Percentiles rank a stretch among this genome's conserved stretches.
These are phyloP conservation scores for Penicillium sp. DNA, from an alignment of 2,329 filamentous ascomycete species.

Conservation along the genomic window DNA sequence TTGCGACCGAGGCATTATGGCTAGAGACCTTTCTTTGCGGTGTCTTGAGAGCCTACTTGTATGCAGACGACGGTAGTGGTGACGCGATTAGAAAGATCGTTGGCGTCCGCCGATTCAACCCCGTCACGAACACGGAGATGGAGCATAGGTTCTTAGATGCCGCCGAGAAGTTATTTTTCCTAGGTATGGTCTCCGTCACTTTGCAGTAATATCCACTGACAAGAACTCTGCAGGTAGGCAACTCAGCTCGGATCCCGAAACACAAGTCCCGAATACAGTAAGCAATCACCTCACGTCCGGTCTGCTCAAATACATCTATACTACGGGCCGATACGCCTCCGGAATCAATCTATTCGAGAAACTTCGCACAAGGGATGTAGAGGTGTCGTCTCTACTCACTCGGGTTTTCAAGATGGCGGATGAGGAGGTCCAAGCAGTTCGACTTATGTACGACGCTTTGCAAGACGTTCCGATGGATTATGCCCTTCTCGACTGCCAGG, in stretches of 20 bases:
- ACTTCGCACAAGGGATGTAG: conserved; percentile 83
- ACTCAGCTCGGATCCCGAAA: conserved; percentile 92
- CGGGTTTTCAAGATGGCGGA: conserved; percentile 93
- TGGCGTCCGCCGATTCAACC: conserved; percentile 96
- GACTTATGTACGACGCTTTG: conserved; percentile 83
- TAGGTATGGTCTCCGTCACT: conserved; percentile 60
- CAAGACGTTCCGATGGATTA: conserved; percentile 97
- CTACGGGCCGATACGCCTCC: conserved; percentile 90
- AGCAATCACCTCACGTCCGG: conserved; percentile 96
- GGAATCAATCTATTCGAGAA: conserved; percentile 99
- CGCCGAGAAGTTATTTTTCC: conserved; percentile 93
- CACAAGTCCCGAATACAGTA: conserved; percentile 95
- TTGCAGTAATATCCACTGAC: conserved; percentile 24
- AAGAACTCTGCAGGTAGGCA: conserved; percentile 72
- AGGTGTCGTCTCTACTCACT: conserved; percentile 90
- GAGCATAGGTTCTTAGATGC: conserved; percentile 96
- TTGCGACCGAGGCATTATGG: conserved; percentile 93
- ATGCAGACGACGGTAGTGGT: conserved; percentile 92
- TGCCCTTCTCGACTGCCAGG: conserved; percentile 91
- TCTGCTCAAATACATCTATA: conserved; percentile 91
- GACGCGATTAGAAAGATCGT: conserved; percentile 96
- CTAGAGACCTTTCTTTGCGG: conserved; percentile 97
- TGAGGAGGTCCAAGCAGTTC: conserved; percentile 94
- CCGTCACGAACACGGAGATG: conserved; percentile 95
- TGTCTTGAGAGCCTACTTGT: conserved; percentile 91